These are phyloP conservation scores for Daedalea quercina DNA, from an alignment of 768 basidiomycete species.

Conservation along the genomic window DNA sequence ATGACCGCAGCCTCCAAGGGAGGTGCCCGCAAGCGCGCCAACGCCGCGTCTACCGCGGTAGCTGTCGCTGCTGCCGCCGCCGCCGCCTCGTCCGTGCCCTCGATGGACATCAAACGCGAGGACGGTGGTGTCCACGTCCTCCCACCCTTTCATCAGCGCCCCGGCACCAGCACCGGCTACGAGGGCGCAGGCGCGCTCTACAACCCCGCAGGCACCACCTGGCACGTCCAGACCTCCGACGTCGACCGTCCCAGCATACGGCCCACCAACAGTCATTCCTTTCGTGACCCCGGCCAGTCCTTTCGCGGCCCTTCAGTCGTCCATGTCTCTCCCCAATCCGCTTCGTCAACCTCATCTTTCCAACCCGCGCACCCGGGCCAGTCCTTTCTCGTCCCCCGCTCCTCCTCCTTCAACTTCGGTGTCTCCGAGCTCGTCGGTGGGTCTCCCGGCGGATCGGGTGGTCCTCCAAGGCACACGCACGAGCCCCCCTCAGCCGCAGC, in stretches of 20 bases:
- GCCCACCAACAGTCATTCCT: conserved; percentile 51
- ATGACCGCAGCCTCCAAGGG: conserved; percentile 56
- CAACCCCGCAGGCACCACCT: conserved; percentile 20
- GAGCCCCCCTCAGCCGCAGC: conserved; percentile 33
- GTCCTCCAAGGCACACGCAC: conserved; percentile 45
- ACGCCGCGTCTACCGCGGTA: conserved; percentile 16
- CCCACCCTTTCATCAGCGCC: conserved; percentile 46
- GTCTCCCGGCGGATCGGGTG: conserved; percentile 40
- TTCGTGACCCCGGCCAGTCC: conserved; percentile 78
- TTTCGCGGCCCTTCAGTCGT: conserved; percentile 57
- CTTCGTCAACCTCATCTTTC: conserved; percentile 19
- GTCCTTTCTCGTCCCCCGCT: conserved; percentile 65
- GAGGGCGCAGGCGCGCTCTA: conserved; percentile 38
- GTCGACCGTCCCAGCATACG: conserved; percentile 31
- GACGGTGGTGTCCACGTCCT: conserved; percentile 24
- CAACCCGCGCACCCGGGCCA: conserved; percentile 35
- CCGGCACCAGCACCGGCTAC: conserved; percentile 71
- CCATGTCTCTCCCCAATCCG: conserved; percentile 31
- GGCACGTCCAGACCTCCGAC: conserved; percentile 35
- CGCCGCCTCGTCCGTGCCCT: conserved; percentile 10
- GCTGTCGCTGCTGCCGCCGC: conserved; percentile 15
- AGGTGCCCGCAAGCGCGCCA: conserved; percentile 32
- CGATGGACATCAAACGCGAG: conserved; percentile 36
- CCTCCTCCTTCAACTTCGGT: conserved; percentile 41
- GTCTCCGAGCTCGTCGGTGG: conserved; percentile 30